These are phyloP conservation scores for Cladophialophora exuberans DNA, from an alignment of 2,329 filamentous ascomycete species.

Conservation along the genomic window DNA sequence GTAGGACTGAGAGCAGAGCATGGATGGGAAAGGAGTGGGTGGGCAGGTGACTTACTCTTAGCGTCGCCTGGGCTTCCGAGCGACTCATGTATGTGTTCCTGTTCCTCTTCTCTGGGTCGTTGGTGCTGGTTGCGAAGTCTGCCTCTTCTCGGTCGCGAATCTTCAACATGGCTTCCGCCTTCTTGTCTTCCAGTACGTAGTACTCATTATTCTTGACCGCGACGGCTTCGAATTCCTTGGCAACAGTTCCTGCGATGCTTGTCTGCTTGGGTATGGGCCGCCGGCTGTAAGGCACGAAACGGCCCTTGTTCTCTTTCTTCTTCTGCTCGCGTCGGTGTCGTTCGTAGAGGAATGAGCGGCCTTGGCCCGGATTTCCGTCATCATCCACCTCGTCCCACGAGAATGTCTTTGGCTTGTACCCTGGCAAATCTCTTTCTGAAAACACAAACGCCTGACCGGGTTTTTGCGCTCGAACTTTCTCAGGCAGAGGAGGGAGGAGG, in stretches of 20 bases:
- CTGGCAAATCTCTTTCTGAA: conserved; percentile 87
- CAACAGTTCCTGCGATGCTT: conserved; percentile 70
- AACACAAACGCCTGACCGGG: conserved; percentile 90
- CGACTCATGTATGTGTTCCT: conserved; percentile 21
- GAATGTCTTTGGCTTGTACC: conserved; percentile 57
- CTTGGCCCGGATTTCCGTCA: conserved; percentile 46
- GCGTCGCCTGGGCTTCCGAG: conserved; percentile 21
- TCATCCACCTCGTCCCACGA: conserved; percentile 44
- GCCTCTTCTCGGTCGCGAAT: conserved; percentile 44
- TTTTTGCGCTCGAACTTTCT: conserved; percentile 44
- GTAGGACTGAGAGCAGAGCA: not conserved
- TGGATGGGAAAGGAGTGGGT: not conserved
- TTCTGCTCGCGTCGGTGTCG: conserved; percentile 49
- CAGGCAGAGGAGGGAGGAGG: conserved; percentile 67
- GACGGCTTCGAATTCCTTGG: conserved; percentile 75
- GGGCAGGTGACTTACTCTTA: conserved; percentile 27
- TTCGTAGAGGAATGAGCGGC: conserved; percentile 50
- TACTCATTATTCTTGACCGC: conserved; percentile 74
- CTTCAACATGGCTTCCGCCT: conserved; percentile 63
- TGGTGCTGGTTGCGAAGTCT: conserved; percentile 20
- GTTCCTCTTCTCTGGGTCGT: conserved; percentile 26
- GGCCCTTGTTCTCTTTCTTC: conserved; percentile 54
- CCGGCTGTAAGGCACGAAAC: conserved; percentile 60
- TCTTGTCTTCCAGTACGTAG: conserved; percentile 61
- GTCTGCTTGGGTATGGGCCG: conserved; percentile 79